phyloP scores from a whole-genome alignment of 495 filamentous ascomycete genomes.

The Neurospora pannonica region DNA sequence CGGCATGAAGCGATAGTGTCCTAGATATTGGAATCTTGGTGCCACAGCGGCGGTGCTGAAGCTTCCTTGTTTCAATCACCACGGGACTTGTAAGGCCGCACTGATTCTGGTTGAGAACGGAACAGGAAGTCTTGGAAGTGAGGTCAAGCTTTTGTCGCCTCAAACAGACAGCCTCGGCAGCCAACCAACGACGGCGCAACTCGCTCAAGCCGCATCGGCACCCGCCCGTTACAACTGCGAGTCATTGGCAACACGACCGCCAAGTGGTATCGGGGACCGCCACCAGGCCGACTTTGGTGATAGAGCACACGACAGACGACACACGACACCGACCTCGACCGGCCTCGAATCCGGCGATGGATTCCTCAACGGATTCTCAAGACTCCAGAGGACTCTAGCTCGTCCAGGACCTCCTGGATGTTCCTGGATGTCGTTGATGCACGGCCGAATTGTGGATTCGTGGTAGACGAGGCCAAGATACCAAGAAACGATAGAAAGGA shows the following conservation, averaged over 20 bases:
- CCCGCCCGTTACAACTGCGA: background rate
- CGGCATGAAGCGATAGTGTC: background rate
- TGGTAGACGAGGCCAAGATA: background rate
- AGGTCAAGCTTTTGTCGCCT: background rate
- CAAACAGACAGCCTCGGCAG: background rate
- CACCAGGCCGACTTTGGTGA: background rate
- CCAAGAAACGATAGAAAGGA: background rate
- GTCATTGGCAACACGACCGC: background rate
- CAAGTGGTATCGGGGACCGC: background rate
- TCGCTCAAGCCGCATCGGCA: background rate
- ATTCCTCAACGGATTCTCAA: background rate
- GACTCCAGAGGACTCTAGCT: background rate
- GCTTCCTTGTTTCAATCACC: background rate
- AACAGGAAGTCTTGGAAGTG: background rate
- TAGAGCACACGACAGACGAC: background rate
- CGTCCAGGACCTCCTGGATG: background rate
- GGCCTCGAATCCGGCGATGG: background rate
- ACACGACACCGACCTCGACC: background rate
- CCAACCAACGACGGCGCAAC: background rate
- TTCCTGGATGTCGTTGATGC: background rate
- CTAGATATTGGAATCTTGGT: background rate
- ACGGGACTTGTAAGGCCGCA: background rate
- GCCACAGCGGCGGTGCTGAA: background rate
- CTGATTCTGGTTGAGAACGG: background rate
- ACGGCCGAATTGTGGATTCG: background rate